Base-by-base conservation (phyloP, 495 filamentous ascomycete species). In the Apodospora peruviana region DNA sequence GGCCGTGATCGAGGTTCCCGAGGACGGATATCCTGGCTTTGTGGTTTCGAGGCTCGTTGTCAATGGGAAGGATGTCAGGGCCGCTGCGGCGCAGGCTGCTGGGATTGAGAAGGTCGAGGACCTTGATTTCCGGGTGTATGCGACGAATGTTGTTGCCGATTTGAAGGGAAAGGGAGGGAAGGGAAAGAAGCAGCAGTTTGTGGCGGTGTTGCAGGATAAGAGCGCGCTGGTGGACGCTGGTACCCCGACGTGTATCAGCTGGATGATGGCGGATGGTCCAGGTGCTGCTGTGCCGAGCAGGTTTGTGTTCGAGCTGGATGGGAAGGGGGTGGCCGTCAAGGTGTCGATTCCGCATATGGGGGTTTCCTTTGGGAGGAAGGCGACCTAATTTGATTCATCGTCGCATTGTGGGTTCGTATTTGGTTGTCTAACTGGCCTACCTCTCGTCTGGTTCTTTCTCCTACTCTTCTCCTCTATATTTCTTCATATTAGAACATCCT, bases 231-330 rank as follows among this genome's bases (percentile, higher is more conserved):
- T 45, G 27, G 48, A 51, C 29, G 34, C 34, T 1, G 48, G 43
- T 22, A 51, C 48, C 34, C 48, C 48, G 21, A 45, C 48, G 10
- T 51, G 48, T 41, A 44, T 45, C 27, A 51, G 40, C 10, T 51
- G 48, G 40, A 43, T 38, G 32, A 21, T 14, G 5, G 48, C 29
- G 2, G 48, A 40, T 10, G 18, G 16, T 11, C 12, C 23, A 32
- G 42, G 23, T 5, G 9, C 3, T 8, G 3, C 14, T 14, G 18
- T 18, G 9, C 29, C 27, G 27, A 19, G 23, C 1, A 16, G 44
- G 29, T 25, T 46, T 21, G 18, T 46, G 17, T 46, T 46, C 38
- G 29, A 11, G 44, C 17, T 46, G 27, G 44, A 46, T 24, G 21
- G 19, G 21, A 12, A 24, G 11, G 40, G 40, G 19, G 14, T 10